phyloP scores from a whole-genome alignment of 345 rosid genomes.

The Sisymbrium irio region DNA sequence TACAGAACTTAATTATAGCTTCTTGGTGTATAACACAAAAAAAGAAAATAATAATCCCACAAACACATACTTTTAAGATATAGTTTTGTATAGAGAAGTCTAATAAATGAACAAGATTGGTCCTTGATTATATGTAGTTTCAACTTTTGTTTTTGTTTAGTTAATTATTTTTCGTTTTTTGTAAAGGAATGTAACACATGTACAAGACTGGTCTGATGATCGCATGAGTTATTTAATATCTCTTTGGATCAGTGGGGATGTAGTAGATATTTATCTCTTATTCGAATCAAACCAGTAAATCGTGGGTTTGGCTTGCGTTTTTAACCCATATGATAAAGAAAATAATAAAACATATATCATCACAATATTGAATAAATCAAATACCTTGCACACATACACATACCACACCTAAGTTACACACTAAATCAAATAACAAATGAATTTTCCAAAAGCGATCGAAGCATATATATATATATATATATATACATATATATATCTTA shows the following conservation, averaged over 20 bases:
- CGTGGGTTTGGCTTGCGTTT: not conserved
- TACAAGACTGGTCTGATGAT: not conserved
- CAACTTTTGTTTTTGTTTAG: not conserved
- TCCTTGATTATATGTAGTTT: not conserved
- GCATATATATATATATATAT: not conserved
- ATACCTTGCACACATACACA: not conserved
- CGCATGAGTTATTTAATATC: not conserved
- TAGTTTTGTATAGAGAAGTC: not conserved
- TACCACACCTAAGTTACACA: not conserved
- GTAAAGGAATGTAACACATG: not conserved
- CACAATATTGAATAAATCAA: not conserved
- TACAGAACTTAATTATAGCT: not conserved
- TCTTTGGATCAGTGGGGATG: not conserved
- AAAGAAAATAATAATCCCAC: not conserved
- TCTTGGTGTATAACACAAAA: not conserved
- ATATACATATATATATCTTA: not conserved
- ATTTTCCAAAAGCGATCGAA: not conserved
- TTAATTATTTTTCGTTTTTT: not conserved
- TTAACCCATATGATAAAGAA: not conserved
- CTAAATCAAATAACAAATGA: not conserved
- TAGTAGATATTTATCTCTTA: not conserved
- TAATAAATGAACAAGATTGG: not conserved
- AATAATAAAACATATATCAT: not conserved
- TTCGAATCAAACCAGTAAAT: not conserved
- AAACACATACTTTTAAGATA: not conserved